phyloP scores from a whole-genome alignment of 164 flowering plant species.

The Annona cherimola region DNA sequence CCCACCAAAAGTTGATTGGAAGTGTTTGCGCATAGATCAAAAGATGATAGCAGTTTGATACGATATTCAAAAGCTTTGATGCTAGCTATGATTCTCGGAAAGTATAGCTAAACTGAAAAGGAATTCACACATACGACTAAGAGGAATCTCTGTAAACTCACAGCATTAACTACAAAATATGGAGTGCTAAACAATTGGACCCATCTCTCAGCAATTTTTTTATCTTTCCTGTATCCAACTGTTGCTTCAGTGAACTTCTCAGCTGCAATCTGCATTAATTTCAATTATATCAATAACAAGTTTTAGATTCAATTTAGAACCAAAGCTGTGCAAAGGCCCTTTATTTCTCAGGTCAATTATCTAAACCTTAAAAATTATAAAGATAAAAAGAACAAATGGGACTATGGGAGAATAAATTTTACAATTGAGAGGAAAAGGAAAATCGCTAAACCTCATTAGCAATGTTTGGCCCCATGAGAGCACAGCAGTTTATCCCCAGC shows the following conservation, averaged over 20 bases:
- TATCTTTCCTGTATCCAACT: slow-evolving; percentile 67
- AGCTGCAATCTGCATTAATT: slow-evolving; percentile 63
- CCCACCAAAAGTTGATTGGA: no score
- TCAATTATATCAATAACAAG: no score
- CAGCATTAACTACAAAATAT: slow-evolving; percentile 76
- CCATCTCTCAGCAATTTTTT: slow-evolving; percentile 77
- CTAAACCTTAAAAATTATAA: no score
- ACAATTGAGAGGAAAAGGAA: not conserved
- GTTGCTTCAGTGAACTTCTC: slow-evolving; percentile 97
- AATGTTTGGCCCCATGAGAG: slow-evolving; percentile 95
- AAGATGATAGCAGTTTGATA: not conserved
- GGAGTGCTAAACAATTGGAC: slow-evolving; percentile 73
- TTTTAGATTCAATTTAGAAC: no score
- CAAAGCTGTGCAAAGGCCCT: no score
- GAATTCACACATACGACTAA: not conserved
- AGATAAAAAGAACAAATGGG: no score
- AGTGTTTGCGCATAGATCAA: no score
- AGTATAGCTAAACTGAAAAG: not conserved
- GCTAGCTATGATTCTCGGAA: not conserved
- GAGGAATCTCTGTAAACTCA: slow-evolving; percentile 29
- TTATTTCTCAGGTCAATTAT: no score
- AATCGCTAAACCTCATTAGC: slow-evolving; percentile 64
- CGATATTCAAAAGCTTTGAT: not conserved
- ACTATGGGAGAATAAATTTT: no score
- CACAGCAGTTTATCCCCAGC: slow-evolving; percentile 81